A percentile compares a stretch with the other conserved stretches of the same genome.
phyloP scores from a whole-genome alignment of 2,329 filamentous ascomycete genomes.

The Cadophora sp. region DNA sequence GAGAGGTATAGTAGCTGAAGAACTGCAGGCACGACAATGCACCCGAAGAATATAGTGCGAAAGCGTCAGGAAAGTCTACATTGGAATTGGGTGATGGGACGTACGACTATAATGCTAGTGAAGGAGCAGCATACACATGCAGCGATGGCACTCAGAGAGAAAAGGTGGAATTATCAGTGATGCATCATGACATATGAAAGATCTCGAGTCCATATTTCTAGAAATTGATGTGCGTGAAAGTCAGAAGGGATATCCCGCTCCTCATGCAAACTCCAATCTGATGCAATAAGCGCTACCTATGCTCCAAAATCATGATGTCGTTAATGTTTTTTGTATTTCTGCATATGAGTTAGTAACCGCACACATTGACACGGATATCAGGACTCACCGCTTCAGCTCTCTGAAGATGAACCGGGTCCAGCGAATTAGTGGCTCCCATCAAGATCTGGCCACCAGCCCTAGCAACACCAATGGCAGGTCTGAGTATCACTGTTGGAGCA shows the following conservation, averaged over 20 bases:
- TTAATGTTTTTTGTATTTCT: slow-evolving; percentile 48
- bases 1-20: too few species aligned
- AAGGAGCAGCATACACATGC: not conserved
- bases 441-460: slow-evolving; percentile 89
- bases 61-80: too few species aligned
- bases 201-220: slow-evolving; percentile 11
- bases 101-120: not conserved
- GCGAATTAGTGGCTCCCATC: slow-evolving; percentile 87
- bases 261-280: slow-evolving; percentile 20
- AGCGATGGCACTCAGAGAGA: not conserved
- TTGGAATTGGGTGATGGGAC: too few species aligned
- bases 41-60: too few species aligned
- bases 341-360: slow-evolving; percentile 9
- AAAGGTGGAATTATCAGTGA: not conserved
- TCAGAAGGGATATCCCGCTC: not conserved
- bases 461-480: slow-evolving; percentile 88
- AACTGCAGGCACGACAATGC: too few species aligned
- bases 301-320: slow-evolving; percentile 32
- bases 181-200: not conserved
- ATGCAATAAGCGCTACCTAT: slow-evolving; percentile 30
- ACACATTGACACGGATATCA: slow-evolving; percentile 39
- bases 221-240: not conserved
- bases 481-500: slow-evolving; percentile 91
- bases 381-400: slow-evolving; percentile 88
- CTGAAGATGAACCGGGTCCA: slow-evolving; percentile 83